phyloP scores from a whole-genome alignment of 306 rosid genomes.

The Fagus sylvatica region DNA sequence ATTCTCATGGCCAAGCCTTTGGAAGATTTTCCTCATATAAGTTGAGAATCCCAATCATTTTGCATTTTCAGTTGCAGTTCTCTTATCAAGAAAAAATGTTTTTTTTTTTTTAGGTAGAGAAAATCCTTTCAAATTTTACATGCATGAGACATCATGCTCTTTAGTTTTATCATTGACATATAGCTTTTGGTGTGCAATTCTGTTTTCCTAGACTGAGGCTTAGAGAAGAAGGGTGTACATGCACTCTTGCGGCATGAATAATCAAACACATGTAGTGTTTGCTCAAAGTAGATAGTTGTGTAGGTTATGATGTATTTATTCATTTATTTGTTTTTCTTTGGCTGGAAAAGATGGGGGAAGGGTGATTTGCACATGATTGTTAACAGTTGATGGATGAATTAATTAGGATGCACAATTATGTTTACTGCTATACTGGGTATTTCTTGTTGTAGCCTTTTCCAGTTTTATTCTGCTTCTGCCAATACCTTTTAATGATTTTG shows the following conservation, averaged over 20 bases:
- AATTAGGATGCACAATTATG: background rate
- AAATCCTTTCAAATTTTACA: background rate
- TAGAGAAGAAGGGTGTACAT: background rate
- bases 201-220: background rate
- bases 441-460: background rate
- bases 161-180: background rate
- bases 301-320: slow-evolving; percentile 1
- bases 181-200: background rate
- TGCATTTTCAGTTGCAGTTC: background rate
- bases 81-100: background rate
- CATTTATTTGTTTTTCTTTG: slow-evolving; percentile 2
- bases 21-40: slow-evolving; percentile 15
- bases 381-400: background rate
- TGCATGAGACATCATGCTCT: slow-evolving; percentile 1
- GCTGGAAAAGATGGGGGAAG: background rate
- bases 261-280: slow-evolving; percentile 6
- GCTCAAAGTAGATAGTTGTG: background rate
- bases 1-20: slow-evolving; percentile 1
- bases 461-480: background rate
- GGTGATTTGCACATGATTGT: background rate
- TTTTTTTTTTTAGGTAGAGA: background rate
- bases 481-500: background rate
- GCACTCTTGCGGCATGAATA: slow-evolving; percentile 1
- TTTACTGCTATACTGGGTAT: background rate
- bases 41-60: background rate